Evolutionary conservation across 768 basidiomycete species (phyloP).

Genomic region (Lentinula boryana): DNA sequence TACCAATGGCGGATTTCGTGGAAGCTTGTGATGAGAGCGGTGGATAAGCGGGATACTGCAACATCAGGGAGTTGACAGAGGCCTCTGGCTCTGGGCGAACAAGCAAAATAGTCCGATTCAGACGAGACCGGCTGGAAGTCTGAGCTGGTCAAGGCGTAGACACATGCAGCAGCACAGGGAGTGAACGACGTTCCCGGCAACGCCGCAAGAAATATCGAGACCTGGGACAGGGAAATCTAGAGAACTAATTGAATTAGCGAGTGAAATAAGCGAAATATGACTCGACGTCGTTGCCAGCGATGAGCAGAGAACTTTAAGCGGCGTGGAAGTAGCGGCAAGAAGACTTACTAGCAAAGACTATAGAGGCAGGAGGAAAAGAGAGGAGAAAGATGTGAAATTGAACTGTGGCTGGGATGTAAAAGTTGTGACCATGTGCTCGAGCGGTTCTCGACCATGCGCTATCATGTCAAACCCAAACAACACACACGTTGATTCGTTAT

Average conservation of each 20-base stretch:
- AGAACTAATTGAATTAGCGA: slow-evolving; percentile 17
- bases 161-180: slow-evolving; percentile 31
- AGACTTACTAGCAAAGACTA: slow-evolving; percentile 8
- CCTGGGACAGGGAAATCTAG: slow-evolving; percentile 17
- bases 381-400: slow-evolving; percentile 17
- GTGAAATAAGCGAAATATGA: not conserved
- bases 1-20: slow-evolving; percentile 14
- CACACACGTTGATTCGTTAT: not conserved
- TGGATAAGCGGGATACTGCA: slow-evolving; percentile 50
- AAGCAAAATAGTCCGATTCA: slow-evolving; percentile 30
- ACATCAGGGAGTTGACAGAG: slow-evolving; percentile 32
- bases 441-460: slow-evolving; percentile 5
- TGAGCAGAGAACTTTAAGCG: slow-evolving; percentile 9
- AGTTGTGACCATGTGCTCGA: slow-evolving; percentile 2
- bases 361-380: slow-evolving; percentile 19
- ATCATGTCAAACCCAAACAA: not conserved
- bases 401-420: slow-evolving; percentile 12
- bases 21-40: slow-evolving; percentile 24
- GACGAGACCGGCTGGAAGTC: slow-evolving; percentile 57
- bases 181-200: slow-evolving; percentile 20
- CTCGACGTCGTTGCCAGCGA: not conserved
- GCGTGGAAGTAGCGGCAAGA: slow-evolving; percentile 16
- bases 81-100: slow-evolving; percentile 19
- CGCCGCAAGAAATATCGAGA: slow-evolving; percentile 17
- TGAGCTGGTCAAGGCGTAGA: slow-evolving; percentile 35